A percentile compares a stretch with the other conserved stretches of the same genome.
Conservation (phyloP, 768 basidiomycete genomes). For the Boletus reticuloceps region DNA sequence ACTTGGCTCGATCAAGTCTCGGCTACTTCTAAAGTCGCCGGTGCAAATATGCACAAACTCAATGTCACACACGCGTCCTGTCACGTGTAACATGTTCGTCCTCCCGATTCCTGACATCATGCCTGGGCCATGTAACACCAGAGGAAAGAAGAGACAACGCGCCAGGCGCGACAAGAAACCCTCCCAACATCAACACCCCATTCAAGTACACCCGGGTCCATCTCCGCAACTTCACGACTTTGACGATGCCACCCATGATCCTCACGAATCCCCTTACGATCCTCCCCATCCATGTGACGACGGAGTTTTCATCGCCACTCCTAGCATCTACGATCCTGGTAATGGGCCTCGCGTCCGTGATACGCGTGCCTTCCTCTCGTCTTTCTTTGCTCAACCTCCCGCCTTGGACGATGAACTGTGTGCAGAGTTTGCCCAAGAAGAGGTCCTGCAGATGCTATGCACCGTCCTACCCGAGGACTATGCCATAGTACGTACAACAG, state of each 20-base stretch:
- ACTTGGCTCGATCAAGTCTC: slow-evolving; percentile 8
- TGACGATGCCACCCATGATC: slow-evolving; percentile 8
- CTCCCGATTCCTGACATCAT: slow-evolving; percentile 30
- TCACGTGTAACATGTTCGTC: slow-evolving; percentile 30
- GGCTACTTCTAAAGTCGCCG: slow-evolving; percentile 7
- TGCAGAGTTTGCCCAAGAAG: slow-evolving; percentile 74
- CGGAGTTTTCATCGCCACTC: slow-evolving; percentile 36
- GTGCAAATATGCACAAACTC: slow-evolving; percentile 15
- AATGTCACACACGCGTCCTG: slow-evolving; percentile 32
- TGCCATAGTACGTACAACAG: slow-evolving; percentile 67
- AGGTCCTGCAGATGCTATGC: slow-evolving; percentile 69
- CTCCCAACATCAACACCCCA: background rate
- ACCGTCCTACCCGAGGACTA: slow-evolving; percentile 69
- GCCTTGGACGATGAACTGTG: slow-evolving; percentile 64
- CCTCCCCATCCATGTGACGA: slow-evolving; percentile 1
- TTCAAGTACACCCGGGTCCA: background rate
- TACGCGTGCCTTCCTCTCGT: slow-evolving; percentile 58
- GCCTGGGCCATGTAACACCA: slow-evolving; percentile 62
- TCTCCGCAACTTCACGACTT: background rate
- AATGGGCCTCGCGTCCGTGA: slow-evolving; percentile 75
- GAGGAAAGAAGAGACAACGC: slow-evolving; percentile 41
- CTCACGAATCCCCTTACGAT: slow-evolving; percentile 3
- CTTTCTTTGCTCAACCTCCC: slow-evolving; percentile 67
- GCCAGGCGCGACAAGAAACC: slow-evolving; percentile 34
- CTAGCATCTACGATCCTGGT: slow-evolving; percentile 75